Evolutionary conservation across 192 early-diverging fungal genomes (phyloP), one percentile per base, ranked within the genome.

Genomic region (Backusella liffmaniae): DNA sequence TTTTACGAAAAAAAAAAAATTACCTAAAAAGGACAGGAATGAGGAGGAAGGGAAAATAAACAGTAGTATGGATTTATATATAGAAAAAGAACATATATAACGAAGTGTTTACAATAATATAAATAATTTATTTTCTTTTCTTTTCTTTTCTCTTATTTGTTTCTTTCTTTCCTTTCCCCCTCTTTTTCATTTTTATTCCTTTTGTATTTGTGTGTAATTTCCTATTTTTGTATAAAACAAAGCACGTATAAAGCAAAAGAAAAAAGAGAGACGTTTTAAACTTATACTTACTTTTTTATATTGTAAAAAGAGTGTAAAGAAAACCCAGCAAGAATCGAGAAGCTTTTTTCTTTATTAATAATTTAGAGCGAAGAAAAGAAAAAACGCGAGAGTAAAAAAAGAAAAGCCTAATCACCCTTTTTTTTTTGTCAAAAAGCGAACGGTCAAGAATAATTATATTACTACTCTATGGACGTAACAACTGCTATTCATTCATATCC

Each of bases 1-100:
- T 59, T 59, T 59, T 59, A 26, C 10, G 6, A 12, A 59, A 62
- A 62, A 26, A 62, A 26, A 26, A 59, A 59, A 59, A 59, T 26
- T 59, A 21, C 53, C 53, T 59, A 59, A 59, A 59, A 59, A 26
- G 53, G 53, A 26, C 53, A 59, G 53, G 53, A 59, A 59, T 59
- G 53, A 26, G 23, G 21, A 56, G 53, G 23, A 21, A 53, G 53
- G 53, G 53, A 23, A 56, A 56, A 56, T 56, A 56, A 56, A 56
- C 46, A 49, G 21, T 56, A 56, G 53, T 23, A 56, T 56, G 56
- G 12, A 12, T 59, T 59, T 23, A 26, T 59, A 59, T 59, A 59
- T 59, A 59, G 23, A 59, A 59, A 59, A 26, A 59, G 23, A 59
- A 26, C 56, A 59, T 59, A 59, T 21, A 59, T 59, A 59, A 49